These are phyloP conservation scores for Xylaria hypoxylon DNA, from an alignment of 2,329 filamentous ascomycete genomes.

Conservation along the genomic window DNA sequence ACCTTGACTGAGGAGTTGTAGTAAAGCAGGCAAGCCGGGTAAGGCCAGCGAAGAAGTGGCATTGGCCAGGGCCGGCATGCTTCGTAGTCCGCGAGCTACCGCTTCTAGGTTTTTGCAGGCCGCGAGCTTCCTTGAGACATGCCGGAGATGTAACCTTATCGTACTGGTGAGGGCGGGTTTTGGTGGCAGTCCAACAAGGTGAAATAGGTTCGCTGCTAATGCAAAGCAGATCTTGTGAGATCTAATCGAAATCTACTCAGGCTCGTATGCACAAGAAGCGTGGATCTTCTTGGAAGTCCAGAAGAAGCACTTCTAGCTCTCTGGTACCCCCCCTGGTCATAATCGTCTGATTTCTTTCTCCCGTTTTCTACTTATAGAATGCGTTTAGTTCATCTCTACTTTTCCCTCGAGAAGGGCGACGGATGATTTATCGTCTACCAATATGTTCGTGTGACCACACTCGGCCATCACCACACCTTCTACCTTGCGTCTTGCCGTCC, in stretches of 20 bases:
- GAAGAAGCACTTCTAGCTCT: slow-evolving; percentile 4
- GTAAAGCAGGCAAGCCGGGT: not conserved
- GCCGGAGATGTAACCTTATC: slow-evolving; percentile 28
- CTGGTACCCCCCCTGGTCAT: not conserved
- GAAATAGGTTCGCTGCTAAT: slow-evolving; percentile 20
- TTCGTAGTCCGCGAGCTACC: slow-evolving; percentile 5
- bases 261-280: not conserved
- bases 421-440: not conserved
- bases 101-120: slow-evolving; percentile 32
- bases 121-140: slow-evolving; percentile 20
- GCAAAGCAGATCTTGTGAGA: slow-evolving; percentile 19
- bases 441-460: not conserved
- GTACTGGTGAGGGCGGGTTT: not conserved
- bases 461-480: not conserved
- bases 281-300: not conserved
- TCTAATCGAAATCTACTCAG: not conserved
- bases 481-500: not conserved
- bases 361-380: not conserved
- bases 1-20: not conserved
- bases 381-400: not conserved
- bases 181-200: not conserved
- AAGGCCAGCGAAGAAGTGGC: not conserved
- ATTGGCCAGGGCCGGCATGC: slow-evolving; percentile 5
- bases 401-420: not conserved
- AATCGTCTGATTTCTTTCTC: slow-evolving; percentile 9